Evolutionary conservation across 805 yeast genomes (phyloP), one percentile per base, ranked within the genome.

Genomic region (Kregervanrija pseudodelftensis): DNA sequence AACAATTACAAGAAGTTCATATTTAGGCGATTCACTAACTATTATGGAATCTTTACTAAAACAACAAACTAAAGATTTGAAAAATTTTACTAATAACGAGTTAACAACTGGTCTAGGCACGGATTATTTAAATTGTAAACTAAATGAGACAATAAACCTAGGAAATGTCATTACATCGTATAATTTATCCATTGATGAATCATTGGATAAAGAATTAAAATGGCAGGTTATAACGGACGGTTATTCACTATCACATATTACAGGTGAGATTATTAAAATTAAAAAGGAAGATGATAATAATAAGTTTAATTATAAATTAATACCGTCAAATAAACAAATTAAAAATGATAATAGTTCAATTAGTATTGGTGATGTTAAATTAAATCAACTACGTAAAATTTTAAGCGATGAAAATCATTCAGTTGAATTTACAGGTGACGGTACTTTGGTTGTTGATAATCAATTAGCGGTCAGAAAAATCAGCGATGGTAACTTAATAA

Each of bases 391-490:
- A 41, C 82, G 85, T 55, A 77, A 77, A 53, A 75, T 73, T 47
- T 68, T 93, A 33, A 65, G 70, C 30, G 66, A 71, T 5, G 63
- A 67, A 44, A 84, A 86, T 40, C 77, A 84, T 55, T 70, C 68
- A 42, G 96, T 95, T 1, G 96, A 90, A 57, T 88, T 91, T 61
- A 80, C 84, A 61, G 95, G 96, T 44, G 96, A 89, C 61, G 98
- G 98, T 60, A 80, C 89, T 0, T 67, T 93, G 35, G 95, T 90
- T 11, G 84, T 95, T 37, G 90, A 90, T 57, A 84, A 83, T 45
- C 69, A 69, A 42, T 76, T 93, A 13, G 82, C 86, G 1, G 79
- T 93, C 8, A 69, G 87, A 44, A 91, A 91, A 59, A 71, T 85
- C 3, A 82, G 76, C 37, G 88, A 87, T 40, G 95, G 96, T 37